A percentile compares a stretch with the other conserved stretches of the same genome.
Conservation (phyloP, 129 eudicot genomes). For the Deinandra increscens region DNA sequence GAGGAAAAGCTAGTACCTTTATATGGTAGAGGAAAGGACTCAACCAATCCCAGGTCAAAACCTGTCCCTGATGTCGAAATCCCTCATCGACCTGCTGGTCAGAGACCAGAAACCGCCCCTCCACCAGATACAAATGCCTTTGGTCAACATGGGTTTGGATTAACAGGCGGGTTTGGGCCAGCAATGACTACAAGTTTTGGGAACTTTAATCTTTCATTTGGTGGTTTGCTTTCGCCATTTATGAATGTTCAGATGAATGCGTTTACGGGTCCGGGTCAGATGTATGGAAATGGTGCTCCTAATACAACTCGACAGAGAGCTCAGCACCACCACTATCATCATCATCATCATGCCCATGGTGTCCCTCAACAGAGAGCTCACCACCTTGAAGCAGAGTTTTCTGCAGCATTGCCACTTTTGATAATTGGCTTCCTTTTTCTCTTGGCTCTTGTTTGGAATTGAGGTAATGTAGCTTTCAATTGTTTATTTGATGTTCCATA, state of each 20-base stretch:
- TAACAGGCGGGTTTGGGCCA: constrained; percentile 75
- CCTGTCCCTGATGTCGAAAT: constrained; percentile 68
- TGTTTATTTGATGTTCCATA: too few relatives aligned
- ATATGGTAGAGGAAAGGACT: constrained; percentile 74
- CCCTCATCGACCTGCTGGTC: constrained; percentile 76
- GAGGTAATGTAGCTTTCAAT: constrained; percentile 14
- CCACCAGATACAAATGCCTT: constrained; percentile 61
- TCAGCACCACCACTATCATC: constrained; percentile 12
- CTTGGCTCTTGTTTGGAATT: constrained; percentile 49
- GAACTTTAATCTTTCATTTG: constrained; percentile 62
- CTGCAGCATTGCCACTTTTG: constrained; percentile 47
- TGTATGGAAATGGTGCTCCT: constrained; percentile 55
- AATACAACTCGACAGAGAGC: not conserved
- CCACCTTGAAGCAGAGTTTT: constrained; percentile 50
- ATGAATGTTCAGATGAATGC: constrained; percentile 69
- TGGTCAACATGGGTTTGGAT: constrained; percentile 59
- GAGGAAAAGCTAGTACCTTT: constrained; percentile 69
- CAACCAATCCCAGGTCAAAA: constrained; percentile 70
- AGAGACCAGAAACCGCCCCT: constrained; percentile 82
- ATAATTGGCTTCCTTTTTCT: constrained; percentile 54
- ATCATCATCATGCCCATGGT: constrained; percentile 43
- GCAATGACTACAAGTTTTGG: constrained; percentile 68
- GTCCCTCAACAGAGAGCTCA: constrained; percentile 41
- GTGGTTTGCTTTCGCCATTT: constrained; percentile 69
- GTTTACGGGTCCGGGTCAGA: constrained; percentile 42